Evolutionary conservation across 352 stramenopile species (phyloP).

Genomic region (Globisporangium emineosum): DNA sequence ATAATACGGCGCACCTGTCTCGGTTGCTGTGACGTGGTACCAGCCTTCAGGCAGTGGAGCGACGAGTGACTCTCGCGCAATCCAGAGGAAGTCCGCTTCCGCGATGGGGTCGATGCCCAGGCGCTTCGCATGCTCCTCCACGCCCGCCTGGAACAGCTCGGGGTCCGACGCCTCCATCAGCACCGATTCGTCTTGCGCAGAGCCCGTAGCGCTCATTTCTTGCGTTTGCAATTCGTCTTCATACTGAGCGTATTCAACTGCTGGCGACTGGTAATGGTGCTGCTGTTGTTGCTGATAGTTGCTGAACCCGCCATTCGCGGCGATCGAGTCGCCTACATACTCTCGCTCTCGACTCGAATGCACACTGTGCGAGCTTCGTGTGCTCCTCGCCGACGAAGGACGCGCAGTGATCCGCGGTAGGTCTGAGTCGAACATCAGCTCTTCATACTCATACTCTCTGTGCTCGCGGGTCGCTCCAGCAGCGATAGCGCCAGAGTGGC

Average conservation of each 20-base stretch:
- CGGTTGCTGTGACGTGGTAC: slow-evolving; percentile 58
- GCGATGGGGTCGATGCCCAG: slow-evolving; percentile 61
- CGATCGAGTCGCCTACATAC: slow-evolving; percentile 2
- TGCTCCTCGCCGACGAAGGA: slow-evolving; percentile 12
- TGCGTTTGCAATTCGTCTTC: background rate
- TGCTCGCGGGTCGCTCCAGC: background rate
- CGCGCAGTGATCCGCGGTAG: background rate
- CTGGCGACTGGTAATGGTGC: background rate
- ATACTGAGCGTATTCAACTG: background rate
- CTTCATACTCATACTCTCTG: slow-evolving; percentile 7
- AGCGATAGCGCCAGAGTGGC: slow-evolving; percentile 10
- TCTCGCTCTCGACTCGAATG: slow-evolving; percentile 9
- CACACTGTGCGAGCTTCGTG: slow-evolving; percentile 1
- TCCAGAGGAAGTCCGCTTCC: slow-evolving; percentile 65
- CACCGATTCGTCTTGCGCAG: slow-evolving; percentile 36
- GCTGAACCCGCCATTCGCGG: slow-evolving; percentile 2
- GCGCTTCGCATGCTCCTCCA: slow-evolving; percentile 67
- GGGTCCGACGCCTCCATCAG: slow-evolving; percentile 60
- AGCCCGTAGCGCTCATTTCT: background rate
- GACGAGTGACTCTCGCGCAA: slow-evolving; percentile 73
- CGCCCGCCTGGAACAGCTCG: slow-evolving; percentile 66
- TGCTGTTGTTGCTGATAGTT: background rate
- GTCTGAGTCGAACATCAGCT: background rate
- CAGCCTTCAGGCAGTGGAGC: slow-evolving; percentile 65
- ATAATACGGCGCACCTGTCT: slow-evolving; percentile 70